phyloP scores from a whole-genome alignment of 768 basidiomycete species.

The Lactarius akahatsu region DNA sequence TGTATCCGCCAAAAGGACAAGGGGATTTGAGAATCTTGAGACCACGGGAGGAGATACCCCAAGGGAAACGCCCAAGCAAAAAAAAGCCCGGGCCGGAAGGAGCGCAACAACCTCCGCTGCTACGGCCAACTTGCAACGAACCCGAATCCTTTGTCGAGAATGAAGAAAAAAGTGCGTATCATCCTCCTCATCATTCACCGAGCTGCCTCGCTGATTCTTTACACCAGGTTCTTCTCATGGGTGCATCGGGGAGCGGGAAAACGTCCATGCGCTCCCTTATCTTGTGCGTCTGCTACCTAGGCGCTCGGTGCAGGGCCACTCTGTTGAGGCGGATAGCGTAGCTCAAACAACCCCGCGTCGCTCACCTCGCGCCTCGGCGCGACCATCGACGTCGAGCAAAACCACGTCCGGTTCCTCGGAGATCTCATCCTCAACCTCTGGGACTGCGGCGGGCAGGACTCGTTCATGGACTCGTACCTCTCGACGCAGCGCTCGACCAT shows the following conservation, averaged over 20 bases:
- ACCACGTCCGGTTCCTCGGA: constrained; percentile 94
- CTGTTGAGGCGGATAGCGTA: constrained; percentile 37
- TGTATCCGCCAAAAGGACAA: too few species aligned
- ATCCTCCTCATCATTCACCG: too few species aligned
- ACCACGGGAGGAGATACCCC: too few species aligned
- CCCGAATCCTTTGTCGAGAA: constrained; percentile 17
- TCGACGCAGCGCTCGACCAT: constrained; percentile 89
- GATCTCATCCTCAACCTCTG: constrained; percentile 95
- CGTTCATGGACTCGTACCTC: constrained; percentile 97
- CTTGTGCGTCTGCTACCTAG: constrained; percentile 63
- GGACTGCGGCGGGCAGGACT: constrained; percentile 98
- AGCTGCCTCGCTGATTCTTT: background rate
- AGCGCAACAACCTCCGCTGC: background rate
- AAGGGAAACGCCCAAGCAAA: too few species aligned
- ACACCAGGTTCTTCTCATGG: constrained; percentile 93
- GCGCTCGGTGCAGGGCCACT: constrained; percentile 17
- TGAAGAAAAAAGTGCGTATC: constrained; percentile 43
- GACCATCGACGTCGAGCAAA: constrained; percentile 97
- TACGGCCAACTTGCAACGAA: background rate
- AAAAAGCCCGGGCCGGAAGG: too few species aligned
- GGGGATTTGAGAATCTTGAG: too few species aligned
- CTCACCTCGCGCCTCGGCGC: constrained; percentile 90
- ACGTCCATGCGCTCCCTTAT: constrained; percentile 99
- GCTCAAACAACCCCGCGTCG: constrained; percentile 92
- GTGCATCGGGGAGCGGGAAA: constrained; percentile 90